Base-by-base conservation (phyloP, 1,284 basidiomycete species). In the Trichosporon inkin region DNA sequence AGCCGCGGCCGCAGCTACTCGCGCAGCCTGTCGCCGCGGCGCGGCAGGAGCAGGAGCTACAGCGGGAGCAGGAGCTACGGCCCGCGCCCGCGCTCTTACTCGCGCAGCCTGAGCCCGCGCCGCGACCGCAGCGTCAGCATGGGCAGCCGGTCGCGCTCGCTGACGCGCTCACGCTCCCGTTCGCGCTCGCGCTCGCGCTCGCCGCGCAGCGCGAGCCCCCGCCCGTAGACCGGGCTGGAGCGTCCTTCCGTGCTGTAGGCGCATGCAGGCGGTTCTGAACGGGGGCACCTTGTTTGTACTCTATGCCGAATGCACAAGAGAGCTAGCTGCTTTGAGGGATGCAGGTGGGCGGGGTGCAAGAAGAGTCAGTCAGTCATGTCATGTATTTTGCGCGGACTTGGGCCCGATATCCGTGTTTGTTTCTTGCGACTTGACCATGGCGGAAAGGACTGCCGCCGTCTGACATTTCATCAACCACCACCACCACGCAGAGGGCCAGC, bases 41-140 rank as follows among this genome's bases (percentile, higher is more conserved):
- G 37, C 22, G 39, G 57, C 39, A 32, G 47, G 35, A 53, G 57
- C 47, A 56, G 60, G 51, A 57, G 56, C 32, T n/a, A 19, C 34
- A 52, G 60, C 28, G 57, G 58, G 8, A 53, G 55, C 38, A 57
- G 60, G 19, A 56, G 53, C 19, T 34, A 13, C 16, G 54, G 55
- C 56, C 44, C 44, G 13, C 44, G 44, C n/a, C n/a, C n/a, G 11
- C 44, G 44, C 6, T 32, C 44, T 1, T 49, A 58, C 19, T 49
- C 56, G 20, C 55, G 57, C 20, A 47, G 37, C 5, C 53, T 35
- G 8, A 20, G 40, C 8, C 57, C 61, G 3, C 56, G 55, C 22
- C 52, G 44, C 39, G 47, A 51, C 6, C 39, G 60, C 13, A 62
- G 60, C n/a, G 55, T 37, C 14, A 62, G 63, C 44, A 58, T 61